Evolutionary conservation across 2,329 filamentous ascomycete genomes (phyloP).

Genomic region (Cytospora schulzeri): DNA sequence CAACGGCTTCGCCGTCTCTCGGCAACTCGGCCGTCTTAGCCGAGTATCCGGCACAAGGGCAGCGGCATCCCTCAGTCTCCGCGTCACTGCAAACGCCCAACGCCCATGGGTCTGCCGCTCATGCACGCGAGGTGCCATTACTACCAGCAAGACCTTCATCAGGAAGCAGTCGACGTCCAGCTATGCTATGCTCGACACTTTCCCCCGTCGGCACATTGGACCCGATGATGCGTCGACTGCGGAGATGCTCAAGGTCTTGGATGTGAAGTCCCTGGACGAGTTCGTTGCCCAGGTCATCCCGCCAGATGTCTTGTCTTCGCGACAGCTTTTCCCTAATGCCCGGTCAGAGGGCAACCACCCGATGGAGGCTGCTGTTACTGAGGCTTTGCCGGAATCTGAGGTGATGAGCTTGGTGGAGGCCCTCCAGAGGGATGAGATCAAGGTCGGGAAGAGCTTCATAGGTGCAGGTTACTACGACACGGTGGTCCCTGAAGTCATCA

Average conservation of each 20-base stretch:
- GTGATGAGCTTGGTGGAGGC: constrained; percentile 48
- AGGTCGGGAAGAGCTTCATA: constrained; percentile 67
- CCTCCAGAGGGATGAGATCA: constrained; percentile 40
- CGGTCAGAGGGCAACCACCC: constrained; percentile 43
- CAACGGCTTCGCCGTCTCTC: constrained; percentile 30
- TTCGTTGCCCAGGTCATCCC: constrained; percentile 87
- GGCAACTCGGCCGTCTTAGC: constrained; percentile 27
- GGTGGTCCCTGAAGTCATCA: constrained; percentile 85
- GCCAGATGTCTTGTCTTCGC: constrained; percentile 71
- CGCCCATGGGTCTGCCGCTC: constrained; percentile 27
- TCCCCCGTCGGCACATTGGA: constrained; percentile 84
- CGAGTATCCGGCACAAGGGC: constrained; percentile 18
- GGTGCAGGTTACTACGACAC: constrained; percentile 88
- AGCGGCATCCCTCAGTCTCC: constrained; percentile 20
- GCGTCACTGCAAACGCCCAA: constrained; percentile 26
- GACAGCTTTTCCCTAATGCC: constrained; percentile 59
- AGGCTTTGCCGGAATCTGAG: constrained; percentile 61
- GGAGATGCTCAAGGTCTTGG: constrained; percentile 78
- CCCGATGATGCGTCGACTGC: constrained; percentile 69
- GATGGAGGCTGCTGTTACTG: constrained; percentile 37
- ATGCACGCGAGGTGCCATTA: constrained; percentile 21
- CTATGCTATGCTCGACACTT: constrained; percentile 57
- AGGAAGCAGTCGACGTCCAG: constrained; percentile 30
- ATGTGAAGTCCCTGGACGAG: constrained; percentile 72
- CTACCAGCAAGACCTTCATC: constrained; percentile 19